These are phyloP conservation scores for Metschnikowia orientalis DNA, from an alignment of 805 yeast species.

Conservation along the genomic window DNA sequence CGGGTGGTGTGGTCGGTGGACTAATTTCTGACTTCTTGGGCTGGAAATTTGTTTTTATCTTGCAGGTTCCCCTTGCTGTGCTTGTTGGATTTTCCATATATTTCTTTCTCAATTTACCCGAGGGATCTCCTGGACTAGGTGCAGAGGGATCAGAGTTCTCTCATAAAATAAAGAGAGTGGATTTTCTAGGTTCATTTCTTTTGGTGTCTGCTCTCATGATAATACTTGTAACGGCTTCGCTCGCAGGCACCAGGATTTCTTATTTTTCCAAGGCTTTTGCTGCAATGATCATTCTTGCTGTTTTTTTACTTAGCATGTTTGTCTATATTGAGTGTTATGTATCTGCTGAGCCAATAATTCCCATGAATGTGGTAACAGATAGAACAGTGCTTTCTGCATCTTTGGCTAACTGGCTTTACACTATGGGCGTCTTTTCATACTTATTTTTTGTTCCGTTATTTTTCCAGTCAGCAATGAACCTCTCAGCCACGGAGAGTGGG, in stretches of 20 bases:
- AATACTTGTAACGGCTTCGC: conserved; percentile 61
- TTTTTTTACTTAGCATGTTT: conserved; percentile 38
- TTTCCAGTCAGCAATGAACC: conserved; percentile 49
- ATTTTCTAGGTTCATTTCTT: conserved; percentile 22
- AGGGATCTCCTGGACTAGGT: conserved; percentile 55
- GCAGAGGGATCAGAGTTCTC: conserved; percentile 42
- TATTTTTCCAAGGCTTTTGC: conserved; percentile 43
- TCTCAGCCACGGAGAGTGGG: conserved; percentile 56
- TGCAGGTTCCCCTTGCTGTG: conserved; percentile 42
- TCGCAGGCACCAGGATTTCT: conserved; percentile 55
- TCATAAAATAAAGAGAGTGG: conserved; percentile 49
- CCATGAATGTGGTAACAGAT: conserved; percentile 52
- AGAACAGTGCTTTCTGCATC: conserved; percentile 64
- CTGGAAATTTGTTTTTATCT: conserved; percentile 42
- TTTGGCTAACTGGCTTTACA: conserved; percentile 62
- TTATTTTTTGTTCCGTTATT: conserved; percentile 70
- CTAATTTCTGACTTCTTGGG: conserved; percentile 51
- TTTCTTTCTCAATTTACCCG: conserved; percentile 43
- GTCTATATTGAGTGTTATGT: conserved; percentile 46
- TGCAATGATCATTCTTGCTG: conserved; percentile 29
- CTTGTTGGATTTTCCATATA: conserved; percentile 37
- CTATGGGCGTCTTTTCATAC: conserved; percentile 62
- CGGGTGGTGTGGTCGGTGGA: conserved; percentile 48
- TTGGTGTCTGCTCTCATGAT: conserved; percentile 55
- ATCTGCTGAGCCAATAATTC: conserved; percentile 64